Evolutionary conservation across 352 stramenopile genomes (phyloP).

Genomic region (Phytopythium vexans): DNA sequence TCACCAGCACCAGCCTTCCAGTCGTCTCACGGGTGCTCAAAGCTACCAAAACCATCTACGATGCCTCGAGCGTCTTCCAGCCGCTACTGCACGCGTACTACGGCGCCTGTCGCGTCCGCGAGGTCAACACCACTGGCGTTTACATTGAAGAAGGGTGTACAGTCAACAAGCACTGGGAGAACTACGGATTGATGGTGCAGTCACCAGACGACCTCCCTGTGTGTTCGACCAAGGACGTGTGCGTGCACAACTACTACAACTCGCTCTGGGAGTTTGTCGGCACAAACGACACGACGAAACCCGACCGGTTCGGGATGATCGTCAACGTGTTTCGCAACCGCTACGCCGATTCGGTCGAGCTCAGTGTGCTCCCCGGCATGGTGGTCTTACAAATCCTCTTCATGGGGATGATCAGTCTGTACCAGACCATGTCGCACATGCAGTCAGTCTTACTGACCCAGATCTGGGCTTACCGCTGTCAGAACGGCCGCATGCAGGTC

Average conservation of each 20-base stretch:
- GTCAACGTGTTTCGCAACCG: conserved; percentile 22
- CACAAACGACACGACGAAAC: neutral
- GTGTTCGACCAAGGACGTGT: conserved; percentile 21
- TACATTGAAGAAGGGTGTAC: conserved; percentile 23
- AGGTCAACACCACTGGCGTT: conserved; percentile 25
- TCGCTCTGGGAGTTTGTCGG: conserved; percentile 25
- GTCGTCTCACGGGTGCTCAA: conserved; percentile 11
- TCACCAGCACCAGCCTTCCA: conserved; percentile 19
- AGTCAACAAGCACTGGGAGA: conserved; percentile 23
- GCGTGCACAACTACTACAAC: conserved; percentile 28
- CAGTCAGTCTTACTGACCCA: conserved; percentile 14
- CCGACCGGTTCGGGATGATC: conserved; percentile 6
- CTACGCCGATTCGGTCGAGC: conserved; percentile 14
- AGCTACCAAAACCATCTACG: conserved; percentile 11
- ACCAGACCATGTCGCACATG: conserved; percentile 18
- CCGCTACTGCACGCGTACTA: conserved; percentile 31
- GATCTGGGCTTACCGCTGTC: conserved; percentile 21
- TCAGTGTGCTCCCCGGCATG: conserved; percentile 13
- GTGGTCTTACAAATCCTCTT: conserved; percentile 15
- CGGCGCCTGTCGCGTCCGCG: conserved; percentile 25
- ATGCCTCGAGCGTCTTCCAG: conserved; percentile 16
- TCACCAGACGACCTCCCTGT: conserved; percentile 25
- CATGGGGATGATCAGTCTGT: conserved; percentile 23
- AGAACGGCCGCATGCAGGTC: conserved; percentile 23
- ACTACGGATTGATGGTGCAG: conserved; percentile 32